phyloP scores from a whole-genome alignment of 176 grass and related monocot species.

The Oropetium thomaeum region DNA sequence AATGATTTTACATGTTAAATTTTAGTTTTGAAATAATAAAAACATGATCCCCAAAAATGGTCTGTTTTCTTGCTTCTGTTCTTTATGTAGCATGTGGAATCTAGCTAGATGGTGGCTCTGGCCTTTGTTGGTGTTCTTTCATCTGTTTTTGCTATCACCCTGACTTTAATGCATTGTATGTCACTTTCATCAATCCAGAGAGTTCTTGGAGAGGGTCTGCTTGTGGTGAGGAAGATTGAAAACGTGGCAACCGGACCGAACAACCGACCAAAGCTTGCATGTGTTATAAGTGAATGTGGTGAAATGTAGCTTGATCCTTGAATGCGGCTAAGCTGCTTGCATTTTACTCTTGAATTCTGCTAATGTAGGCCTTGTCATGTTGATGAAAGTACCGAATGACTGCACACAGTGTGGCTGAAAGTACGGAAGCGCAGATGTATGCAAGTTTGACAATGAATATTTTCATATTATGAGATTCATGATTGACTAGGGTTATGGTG shows the following conservation, averaged over 20 bases:
- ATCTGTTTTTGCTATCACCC: not conserved
- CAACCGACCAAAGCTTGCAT: conserved; percentile 87
- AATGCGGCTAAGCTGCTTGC: not conserved
- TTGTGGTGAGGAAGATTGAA: conserved; percentile 82
- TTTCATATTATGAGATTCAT: not conserved
- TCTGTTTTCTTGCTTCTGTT: not conserved
- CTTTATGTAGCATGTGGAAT: not conserved
- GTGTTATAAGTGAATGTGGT: conserved; percentile 76
- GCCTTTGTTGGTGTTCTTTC: not conserved
- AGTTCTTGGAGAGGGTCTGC: conserved; percentile 76
- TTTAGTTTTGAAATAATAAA: conserved; percentile 1
- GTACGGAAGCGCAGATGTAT: not conserved
- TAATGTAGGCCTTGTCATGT: not conserved
- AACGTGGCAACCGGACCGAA: conserved; percentile 89
- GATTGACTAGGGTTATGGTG: not conserved
- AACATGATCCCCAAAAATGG: not conserved
- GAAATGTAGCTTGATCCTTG: conserved; percentile 68
- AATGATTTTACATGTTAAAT: not conserved
- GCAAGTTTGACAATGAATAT: conserved; percentile 11
- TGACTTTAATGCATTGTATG: not conserved
- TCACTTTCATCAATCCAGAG: conserved; percentile 45
- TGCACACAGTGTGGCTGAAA: not conserved
- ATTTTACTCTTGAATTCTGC: not conserved
- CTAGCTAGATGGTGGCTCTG: not conserved
- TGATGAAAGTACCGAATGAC: not conserved